phyloP scores from a whole-genome alignment of 2,329 filamentous ascomycete species.

The Phyllosticta citrichinensis region DNA sequence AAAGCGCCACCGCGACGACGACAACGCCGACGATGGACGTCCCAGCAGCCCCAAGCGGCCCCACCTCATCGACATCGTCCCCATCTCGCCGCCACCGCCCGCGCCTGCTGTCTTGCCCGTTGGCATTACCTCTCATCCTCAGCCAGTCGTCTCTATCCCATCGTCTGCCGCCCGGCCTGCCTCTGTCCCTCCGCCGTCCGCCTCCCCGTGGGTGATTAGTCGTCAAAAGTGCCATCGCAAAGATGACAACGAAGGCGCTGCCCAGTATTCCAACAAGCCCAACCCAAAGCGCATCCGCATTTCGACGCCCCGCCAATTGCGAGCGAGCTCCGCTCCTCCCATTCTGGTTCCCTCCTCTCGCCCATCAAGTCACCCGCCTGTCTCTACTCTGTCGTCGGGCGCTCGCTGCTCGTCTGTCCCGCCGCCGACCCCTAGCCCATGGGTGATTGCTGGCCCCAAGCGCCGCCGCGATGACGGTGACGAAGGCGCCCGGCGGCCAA shows the following conservation, averaged over 20 bases:
- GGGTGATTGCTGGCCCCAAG: too few relatives aligned
- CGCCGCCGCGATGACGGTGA: too few relatives aligned
- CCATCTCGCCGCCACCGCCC: too few relatives aligned
- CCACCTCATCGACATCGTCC: not conserved
- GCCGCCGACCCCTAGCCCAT: too few relatives aligned
- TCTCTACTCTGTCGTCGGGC: too few relatives aligned
- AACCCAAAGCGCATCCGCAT: not conserved
- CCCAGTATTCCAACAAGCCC: not conserved
- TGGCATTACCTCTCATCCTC: not conserved
- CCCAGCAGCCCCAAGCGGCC: not conserved
- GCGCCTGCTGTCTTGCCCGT: not conserved
- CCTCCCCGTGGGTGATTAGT: not conserved
- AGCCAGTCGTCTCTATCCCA: not conserved
- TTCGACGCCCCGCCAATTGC: not conserved
- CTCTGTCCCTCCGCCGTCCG: not conserved
- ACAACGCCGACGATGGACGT: not conserved
- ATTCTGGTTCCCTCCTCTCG: not conserved
- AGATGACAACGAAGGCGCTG: not conserved
- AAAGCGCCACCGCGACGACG: not conserved
- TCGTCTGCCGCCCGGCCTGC: not conserved
- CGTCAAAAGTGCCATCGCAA: not conserved
- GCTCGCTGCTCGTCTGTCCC: too few relatives aligned
- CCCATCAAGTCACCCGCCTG: too few relatives aligned
- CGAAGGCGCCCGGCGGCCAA: too few relatives aligned
- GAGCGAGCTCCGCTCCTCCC: not conserved